phyloP scores from a whole-genome alignment of 1,284 basidiomycete genomes.

The Chalciporus piperatoides region DNA sequence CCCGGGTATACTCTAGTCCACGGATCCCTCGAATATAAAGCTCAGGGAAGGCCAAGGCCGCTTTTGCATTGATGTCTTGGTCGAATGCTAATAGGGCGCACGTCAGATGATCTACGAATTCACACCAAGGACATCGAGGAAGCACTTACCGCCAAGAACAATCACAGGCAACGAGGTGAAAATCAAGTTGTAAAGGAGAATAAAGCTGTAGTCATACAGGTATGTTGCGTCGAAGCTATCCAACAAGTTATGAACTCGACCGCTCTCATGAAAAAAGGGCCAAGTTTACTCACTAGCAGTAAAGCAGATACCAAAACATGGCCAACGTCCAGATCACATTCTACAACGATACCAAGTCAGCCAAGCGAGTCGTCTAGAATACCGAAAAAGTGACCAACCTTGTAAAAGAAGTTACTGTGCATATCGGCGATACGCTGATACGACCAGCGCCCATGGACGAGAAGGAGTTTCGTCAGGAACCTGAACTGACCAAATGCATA shows the following conservation, averaged over 20 bases:
- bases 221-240: slow-evolving; percentile 90
- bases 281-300: slow-evolving; percentile 61
- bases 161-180: slow-evolving; percentile 96
- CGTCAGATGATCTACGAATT: slow-evolving; percentile 9
- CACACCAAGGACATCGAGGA: neutral
- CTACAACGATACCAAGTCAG: slow-evolving; percentile 36
- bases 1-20: slow-evolving; percentile 88
- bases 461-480: slow-evolving; percentile 86
- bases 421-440: slow-evolving; percentile 96
- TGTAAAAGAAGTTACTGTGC: slow-evolving; percentile 99
- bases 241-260: slow-evolving; percentile 12
- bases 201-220: slow-evolving; percentile 94
- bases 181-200: slow-evolving; percentile 85
- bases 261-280: neutral
- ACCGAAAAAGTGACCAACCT: slow-evolving; percentile 45
- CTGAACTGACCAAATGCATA: slow-evolving; percentile 98
- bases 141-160: slow-evolving; percentile 74
- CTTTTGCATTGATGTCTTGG: slow-evolving; percentile 91
- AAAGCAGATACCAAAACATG: slow-evolving; percentile 93
- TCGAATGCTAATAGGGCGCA: slow-evolving; percentile 67
- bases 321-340: slow-evolving; percentile 90
- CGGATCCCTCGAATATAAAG: slow-evolving; percentile 92
- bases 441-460: slow-evolving; percentile 96
- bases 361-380: neutral
- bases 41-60: slow-evolving; percentile 88